Conservation (phyloP, 176 grass and related monocot species). For the Juncus effusus region DNA sequence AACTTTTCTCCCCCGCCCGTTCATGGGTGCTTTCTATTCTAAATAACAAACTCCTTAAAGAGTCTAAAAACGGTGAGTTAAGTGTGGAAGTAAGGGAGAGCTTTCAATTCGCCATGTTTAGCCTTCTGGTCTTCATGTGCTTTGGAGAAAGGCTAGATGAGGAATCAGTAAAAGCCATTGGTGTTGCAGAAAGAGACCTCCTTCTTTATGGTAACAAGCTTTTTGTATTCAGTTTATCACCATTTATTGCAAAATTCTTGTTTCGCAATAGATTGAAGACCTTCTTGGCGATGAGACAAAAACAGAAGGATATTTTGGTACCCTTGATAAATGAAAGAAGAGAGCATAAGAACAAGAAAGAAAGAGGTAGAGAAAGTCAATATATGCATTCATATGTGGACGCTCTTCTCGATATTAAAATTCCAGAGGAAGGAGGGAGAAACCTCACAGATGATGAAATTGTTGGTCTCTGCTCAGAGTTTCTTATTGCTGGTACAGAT, state of each 20-base stretch:
- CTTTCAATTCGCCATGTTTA: slow-evolving; percentile 56
- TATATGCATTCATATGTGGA: slow-evolving; percentile 45
- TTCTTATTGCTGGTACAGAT: slow-evolving; percentile 60
- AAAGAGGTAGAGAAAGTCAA: neutral
- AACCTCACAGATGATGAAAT: slow-evolving; percentile 49
- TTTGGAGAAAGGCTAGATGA: slow-evolving; percentile 63
- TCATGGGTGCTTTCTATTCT: slow-evolving; percentile 29
- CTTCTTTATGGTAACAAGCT: slow-evolving; percentile 29
- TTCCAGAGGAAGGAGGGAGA: slow-evolving; percentile 37
- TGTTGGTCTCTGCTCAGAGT: slow-evolving; percentile 48
- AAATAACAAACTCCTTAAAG: slow-evolving; percentile 16
- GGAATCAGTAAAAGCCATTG: slow-evolving; percentile 37
- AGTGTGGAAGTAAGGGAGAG: slow-evolving; percentile 13
- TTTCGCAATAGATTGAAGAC: slow-evolving; percentile 27
- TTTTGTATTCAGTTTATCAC: slow-evolving; percentile 36
- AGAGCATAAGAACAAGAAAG: slow-evolving; percentile 4
- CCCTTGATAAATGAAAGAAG: slow-evolving; percentile 29
- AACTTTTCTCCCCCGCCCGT: slow-evolving; percentile 37
- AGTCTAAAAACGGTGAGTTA: no score
- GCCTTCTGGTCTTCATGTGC: slow-evolving; percentile 61
- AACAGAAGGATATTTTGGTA: slow-evolving; percentile 30
- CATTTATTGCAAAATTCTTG: slow-evolving; percentile 29
- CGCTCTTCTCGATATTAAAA: slow-evolving; percentile 49
- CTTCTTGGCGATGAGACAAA: neutral
- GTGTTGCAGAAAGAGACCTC: slow-evolving; percentile 7